phyloP scores from a whole-genome alignment of 306 rosid genomes.

The Fragaria nilgerrensis region DNA sequence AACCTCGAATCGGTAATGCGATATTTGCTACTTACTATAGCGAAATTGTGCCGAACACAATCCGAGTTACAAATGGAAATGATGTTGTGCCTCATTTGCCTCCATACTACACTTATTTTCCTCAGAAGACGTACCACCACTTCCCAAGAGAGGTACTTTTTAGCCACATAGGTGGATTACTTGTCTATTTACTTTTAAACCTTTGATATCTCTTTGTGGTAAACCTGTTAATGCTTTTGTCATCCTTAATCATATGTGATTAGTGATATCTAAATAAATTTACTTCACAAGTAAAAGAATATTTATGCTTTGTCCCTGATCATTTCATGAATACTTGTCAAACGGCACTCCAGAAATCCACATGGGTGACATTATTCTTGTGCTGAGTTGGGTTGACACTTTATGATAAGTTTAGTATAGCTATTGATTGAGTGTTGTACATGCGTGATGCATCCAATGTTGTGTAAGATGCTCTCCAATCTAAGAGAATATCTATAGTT shows the following conservation, averaged over 20 bases:
- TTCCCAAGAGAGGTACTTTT: constrained; percentile 85
- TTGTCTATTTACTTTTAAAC: constrained; percentile 9
- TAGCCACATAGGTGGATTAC: background rate
- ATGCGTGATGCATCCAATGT: background rate
- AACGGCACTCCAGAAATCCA: background rate
- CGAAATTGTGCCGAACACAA: constrained; percentile 56
- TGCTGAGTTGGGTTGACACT: background rate
- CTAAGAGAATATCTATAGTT: background rate
- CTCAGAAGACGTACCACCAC: constrained; percentile 94
- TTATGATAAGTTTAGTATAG: background rate
- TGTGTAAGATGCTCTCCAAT: background rate
- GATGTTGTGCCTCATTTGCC: constrained; percentile 98
- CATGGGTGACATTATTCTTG: background rate
- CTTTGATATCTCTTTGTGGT: constrained; percentile 17
- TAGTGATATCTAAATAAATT: background rate
- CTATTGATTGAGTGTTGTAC: background rate
- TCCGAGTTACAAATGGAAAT: constrained; percentile 76
- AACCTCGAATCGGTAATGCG: constrained; percentile 93
- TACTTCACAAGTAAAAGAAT: background rate
- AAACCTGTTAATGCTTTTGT: background rate
- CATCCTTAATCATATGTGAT: background rate
- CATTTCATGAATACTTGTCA: background rate
- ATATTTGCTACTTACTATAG: constrained; percentile 72
- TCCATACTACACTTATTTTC: constrained; percentile 78
- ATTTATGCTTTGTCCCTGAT: background rate